A percentile compares a stretch with the other conserved stretches of the same genome.
Conservation (phyloP, 257 asterid genomes). For the Coffea eugenioides region DNA sequence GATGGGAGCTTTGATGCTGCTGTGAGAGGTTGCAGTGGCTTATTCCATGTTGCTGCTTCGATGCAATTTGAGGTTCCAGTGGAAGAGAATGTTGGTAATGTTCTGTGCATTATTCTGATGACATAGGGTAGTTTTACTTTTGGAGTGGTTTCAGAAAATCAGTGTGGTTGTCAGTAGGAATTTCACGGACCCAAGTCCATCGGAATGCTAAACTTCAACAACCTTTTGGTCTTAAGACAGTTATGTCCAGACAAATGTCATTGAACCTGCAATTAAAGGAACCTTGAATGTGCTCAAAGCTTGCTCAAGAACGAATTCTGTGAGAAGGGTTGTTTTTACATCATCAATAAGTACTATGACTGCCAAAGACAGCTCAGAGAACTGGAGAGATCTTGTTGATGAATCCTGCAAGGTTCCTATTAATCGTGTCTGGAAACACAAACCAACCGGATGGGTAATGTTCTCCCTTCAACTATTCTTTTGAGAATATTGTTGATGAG, state of each 20-base stretch:
- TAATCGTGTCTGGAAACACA: slow-evolving; percentile 49
- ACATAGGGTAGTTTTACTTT: background rate
- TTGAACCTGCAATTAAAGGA: slow-evolving; percentile 69
- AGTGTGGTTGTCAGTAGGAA: background rate
- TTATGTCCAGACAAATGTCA: slow-evolving; percentile 41
- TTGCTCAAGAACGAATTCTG: slow-evolving; percentile 50
- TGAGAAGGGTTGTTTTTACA: slow-evolving; percentile 58
- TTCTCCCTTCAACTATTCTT: slow-evolving; percentile 9
- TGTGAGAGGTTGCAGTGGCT: slow-evolving; percentile 67
- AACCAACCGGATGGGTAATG: slow-evolving; percentile 86
- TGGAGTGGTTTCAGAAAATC: too few species aligned
- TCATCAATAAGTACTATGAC: slow-evolving; percentile 81
- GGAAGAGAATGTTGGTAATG: slow-evolving; percentile 45
- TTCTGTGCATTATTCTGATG: background rate
- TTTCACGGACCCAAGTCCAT: background rate
- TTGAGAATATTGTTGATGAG: background rate
- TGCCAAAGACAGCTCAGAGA: slow-evolving; percentile 61
- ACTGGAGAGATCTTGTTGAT: slow-evolving; percentile 57
- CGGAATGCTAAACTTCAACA: background rate
- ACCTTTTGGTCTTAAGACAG: slow-evolving; percentile 34
- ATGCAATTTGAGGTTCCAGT: slow-evolving; percentile 65
- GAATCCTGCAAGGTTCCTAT: slow-evolving; percentile 59
- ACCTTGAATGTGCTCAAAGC: slow-evolving; percentile 68
- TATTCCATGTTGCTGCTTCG: slow-evolving; percentile 84
- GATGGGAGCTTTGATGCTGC: slow-evolving; percentile 93